Conservation (phyloP, 2,329 filamentous ascomycete genomes). For the Pseudogymnoascus sp. region DNA sequence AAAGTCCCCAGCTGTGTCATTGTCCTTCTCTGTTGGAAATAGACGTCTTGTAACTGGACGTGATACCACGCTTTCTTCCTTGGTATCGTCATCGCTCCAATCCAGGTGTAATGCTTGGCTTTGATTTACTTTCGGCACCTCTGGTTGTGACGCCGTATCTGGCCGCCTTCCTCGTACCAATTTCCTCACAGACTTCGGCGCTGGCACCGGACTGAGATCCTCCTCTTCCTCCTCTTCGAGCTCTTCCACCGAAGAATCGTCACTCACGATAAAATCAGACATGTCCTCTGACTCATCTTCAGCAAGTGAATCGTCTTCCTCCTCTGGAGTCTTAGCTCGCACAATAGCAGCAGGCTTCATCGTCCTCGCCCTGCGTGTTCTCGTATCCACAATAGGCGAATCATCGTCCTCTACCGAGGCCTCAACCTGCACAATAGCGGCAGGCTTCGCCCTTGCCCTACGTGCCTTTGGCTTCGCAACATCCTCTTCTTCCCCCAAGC, state of each 20-base stretch:
- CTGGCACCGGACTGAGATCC: constrained; percentile 15
- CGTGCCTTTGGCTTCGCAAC: background rate
- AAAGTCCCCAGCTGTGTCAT: background rate
- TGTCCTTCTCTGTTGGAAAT: background rate
- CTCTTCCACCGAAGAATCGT: constrained; percentile 18
- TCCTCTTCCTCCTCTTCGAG: constrained; percentile 17
- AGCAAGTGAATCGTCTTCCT: background rate
- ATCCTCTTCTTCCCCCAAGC: background rate
- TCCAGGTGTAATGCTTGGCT: background rate
- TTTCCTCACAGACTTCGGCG: constrained; percentile 21
- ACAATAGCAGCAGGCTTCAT: background rate
- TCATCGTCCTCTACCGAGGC: constrained; percentile 11
- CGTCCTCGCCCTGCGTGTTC: background rate
- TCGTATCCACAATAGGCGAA: background rate
- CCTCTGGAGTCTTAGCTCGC: background rate
- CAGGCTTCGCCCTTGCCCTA: background rate
- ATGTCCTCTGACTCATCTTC: constrained; percentile 16
- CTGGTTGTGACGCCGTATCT: background rate
- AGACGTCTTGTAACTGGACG: background rate
- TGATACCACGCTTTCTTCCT: background rate
- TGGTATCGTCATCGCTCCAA: background rate
- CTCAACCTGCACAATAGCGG: background rate
- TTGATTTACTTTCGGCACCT: background rate
- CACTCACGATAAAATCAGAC: constrained; percentile 28
- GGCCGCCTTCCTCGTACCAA: constrained; percentile 23